Evolutionary conservation across 345 rosid genomes (phyloP).

Genomic region (Geranium rotundifolium): DNA sequence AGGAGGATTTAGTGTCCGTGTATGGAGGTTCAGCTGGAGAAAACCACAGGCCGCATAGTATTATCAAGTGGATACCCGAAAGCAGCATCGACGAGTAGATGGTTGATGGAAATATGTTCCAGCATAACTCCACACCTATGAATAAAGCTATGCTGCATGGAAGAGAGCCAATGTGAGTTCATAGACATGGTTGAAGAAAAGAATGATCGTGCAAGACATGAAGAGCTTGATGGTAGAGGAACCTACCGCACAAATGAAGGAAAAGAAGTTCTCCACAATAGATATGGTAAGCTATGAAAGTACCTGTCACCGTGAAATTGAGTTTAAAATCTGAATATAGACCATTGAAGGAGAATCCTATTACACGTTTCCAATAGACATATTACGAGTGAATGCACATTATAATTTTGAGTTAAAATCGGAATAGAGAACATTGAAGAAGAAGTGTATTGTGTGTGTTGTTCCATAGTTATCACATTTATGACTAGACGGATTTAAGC

Average conservation of each 20-base stretch:
- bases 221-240: neutral
- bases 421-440: too few relatives aligned
- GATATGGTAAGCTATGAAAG: slow-evolving; percentile 72
- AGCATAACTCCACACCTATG: slow-evolving; percentile 63
- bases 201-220: too few relatives aligned
- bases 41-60: slow-evolving; percentile 65
- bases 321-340: too few relatives aligned
- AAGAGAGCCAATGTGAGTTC: too few relatives aligned
- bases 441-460: too few relatives aligned
- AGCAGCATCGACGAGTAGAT: slow-evolving; percentile 55
- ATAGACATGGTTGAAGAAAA: too few relatives aligned
- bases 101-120: slow-evolving; percentile 87
- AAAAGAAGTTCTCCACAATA: slow-evolving; percentile 68
- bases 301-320: slow-evolving; percentile 35
- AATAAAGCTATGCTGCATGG: slow-evolving; percentile 49
- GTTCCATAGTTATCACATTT: too few relatives aligned
- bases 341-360: too few relatives aligned
- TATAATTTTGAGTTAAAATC: neutral
- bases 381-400: neutral
- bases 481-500: too few relatives aligned
- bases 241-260: slow-evolving; percentile 61
- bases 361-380: neutral
- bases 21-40: slow-evolving; percentile 51
- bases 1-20: slow-evolving; percentile 1
- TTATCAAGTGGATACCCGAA: slow-evolving; percentile 40